These are phyloP conservation scores for Starmera amethionina DNA, from an alignment of 805 yeast genomes.

Conservation along the genomic window DNA sequence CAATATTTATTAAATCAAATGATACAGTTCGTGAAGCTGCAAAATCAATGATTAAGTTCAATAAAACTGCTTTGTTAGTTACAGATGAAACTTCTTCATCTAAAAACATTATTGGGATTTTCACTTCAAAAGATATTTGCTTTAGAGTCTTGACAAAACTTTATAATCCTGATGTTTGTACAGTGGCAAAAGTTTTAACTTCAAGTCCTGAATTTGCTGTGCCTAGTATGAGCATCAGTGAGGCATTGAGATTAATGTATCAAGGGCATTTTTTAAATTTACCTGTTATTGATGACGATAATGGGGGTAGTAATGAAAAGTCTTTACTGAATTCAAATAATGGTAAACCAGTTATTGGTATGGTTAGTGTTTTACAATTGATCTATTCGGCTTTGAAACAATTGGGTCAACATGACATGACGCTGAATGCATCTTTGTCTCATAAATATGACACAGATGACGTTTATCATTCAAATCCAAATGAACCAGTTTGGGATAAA, in stretches of 20 bases:
- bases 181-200: constrained; percentile 33
- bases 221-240: constrained; percentile 27
- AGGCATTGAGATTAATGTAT: constrained; percentile 35
- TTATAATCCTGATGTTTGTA: constrained; percentile 25
- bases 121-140: constrained; percentile 36
- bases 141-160: constrained; percentile 29
- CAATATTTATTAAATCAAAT: constrained; percentile 27
- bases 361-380: constrained; percentile 33
- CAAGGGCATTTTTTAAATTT: constrained; percentile 35
- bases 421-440: background rate
- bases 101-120: constrained; percentile 32
- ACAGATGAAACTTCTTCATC: constrained; percentile 22
- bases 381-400: constrained; percentile 31
- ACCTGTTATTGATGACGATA: constrained; percentile 25
- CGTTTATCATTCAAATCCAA: constrained; percentile 2
- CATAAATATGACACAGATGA: constrained; percentile 7
- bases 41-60: constrained; percentile 25
- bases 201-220: constrained; percentile 37
- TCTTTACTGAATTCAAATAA: constrained; percentile 3
- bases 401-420: constrained; percentile 14
- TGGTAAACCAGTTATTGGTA: constrained; percentile 22
- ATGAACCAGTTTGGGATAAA: constrained; percentile 18
- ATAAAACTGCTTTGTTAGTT: constrained; percentile 32
- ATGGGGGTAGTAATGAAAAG: constrained; percentile 3
- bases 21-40: constrained; percentile 30